Base-by-base conservation (phyloP, 176 grass and related monocot genomes). In the Triticum dicoccoides region DNA sequence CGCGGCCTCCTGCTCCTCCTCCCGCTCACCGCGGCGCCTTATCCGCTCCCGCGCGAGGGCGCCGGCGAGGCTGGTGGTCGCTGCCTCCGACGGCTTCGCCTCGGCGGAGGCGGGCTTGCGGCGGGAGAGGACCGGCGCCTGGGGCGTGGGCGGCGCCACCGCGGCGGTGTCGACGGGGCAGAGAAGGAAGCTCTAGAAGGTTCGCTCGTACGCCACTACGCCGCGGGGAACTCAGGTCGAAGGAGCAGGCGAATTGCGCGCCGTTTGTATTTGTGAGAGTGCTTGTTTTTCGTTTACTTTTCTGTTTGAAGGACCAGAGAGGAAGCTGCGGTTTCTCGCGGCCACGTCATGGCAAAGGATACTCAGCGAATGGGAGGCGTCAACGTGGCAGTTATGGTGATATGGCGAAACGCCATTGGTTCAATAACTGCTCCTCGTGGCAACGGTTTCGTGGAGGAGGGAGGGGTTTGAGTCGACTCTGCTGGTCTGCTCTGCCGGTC, bases 41-140 rank as follows among this genome's bases (percentile, higher is more conserved):
- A 47, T 70, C 68, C 81, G 81, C 62, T 91, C 85, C 27, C 81
- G 81, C 37, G 62, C 47, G 88, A 86, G 63, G 47, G 69, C 86
- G 44, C 74, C 38, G 63, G 78, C 87, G 69, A 89, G 87, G 82
- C 77, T 88, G 45, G 81, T 41, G 79, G 78, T 6, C 64, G 71
- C 62, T 14, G 42, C 63, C 15, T 21, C 67, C 20, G 32, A 24
- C 23, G 54, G 45, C 32, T 30, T 81, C 13, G 21, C 4, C 47
- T 76, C 61, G 35, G 66, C 54, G 66, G 90, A 39, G 18, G 65
- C 37, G 21, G 61, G 56, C 49, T 65, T 88, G 70, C 93, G 90
- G 83, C 90, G 90, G 81, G 93, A 87, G 81, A 95, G 86, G 42
- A 85, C 88, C 78, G 88, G 76, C 87, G 90, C 93, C 93, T 66